Percentiles rank a stretch among this genome's conserved stretches.
Conservation (phyloP, 495 filamentous ascomycete species). For the Viridothelium virens region DNA sequence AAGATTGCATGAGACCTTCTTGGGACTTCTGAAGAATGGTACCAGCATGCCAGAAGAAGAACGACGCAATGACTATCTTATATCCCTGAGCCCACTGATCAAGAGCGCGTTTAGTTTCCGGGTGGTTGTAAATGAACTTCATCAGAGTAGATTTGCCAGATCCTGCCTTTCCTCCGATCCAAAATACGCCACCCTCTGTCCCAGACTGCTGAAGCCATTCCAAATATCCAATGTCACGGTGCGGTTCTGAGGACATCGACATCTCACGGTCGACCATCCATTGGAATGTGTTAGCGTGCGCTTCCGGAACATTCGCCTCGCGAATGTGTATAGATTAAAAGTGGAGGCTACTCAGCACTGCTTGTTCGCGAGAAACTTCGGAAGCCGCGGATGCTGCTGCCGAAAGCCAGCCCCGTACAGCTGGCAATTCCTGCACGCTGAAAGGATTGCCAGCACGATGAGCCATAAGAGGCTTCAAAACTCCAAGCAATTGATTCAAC, state of each 20-base stretch:
- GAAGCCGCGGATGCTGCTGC: not conserved
- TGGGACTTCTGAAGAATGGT: conserved; percentile 10
- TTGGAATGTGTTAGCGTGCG: not conserved
- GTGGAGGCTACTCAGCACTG: not conserved
- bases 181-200: not conserved
- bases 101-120: not conserved
- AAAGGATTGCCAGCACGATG: not conserved
- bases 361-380: not conserved
- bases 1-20: conserved; percentile 2
- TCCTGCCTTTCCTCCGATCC: not conserved
- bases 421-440: not conserved
- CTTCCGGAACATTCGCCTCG: not conserved
- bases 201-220: not conserved
- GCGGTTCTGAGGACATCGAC: not conserved
- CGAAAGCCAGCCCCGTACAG: not conserved
- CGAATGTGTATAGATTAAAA: not conserved
- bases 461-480: not conserved
- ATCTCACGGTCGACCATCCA: not conserved
- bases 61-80: conserved; percentile 3
- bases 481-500: not conserved
- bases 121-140: not conserved
- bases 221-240: not conserved
- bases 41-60: conserved; percentile 9
- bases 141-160: not conserved
- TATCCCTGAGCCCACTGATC: not conserved